Percentiles rank a stretch among this genome's conserved stretches.
Evolutionary conservation across 306 rosid genomes (phyloP).

Genomic region (Vigna hirtella): DNA sequence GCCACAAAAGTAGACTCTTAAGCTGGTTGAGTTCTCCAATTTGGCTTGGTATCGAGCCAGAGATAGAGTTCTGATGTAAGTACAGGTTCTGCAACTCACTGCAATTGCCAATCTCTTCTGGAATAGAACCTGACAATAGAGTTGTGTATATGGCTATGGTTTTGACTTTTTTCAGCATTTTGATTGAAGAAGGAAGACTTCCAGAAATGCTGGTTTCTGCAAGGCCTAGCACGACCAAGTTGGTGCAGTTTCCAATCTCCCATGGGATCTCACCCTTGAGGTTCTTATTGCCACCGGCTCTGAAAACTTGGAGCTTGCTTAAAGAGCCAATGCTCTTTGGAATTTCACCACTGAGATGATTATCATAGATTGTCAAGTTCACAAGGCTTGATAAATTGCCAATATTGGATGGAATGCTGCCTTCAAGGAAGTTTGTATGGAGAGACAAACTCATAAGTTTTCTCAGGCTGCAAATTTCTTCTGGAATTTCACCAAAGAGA

Average conservation of each 20-base stretch:
- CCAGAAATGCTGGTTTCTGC: slow-evolving; percentile 95
- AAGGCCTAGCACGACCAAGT: slow-evolving; percentile 77
- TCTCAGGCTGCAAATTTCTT: slow-evolving; percentile 70
- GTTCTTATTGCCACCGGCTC: slow-evolving; percentile 87
- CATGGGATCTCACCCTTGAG: slow-evolving; percentile 81
- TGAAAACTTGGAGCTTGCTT: slow-evolving; percentile 64
- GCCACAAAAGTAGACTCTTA: slow-evolving; percentile 73
- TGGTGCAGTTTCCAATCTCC: slow-evolving; percentile 92
- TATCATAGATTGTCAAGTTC: slow-evolving; percentile 73
- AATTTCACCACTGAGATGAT: slow-evolving; percentile 72
- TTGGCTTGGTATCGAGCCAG: slow-evolving; percentile 69
- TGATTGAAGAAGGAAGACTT: slow-evolving; percentile 78
- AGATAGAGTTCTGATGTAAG: slow-evolving; percentile 78
- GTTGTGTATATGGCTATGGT: slow-evolving; percentile 81
- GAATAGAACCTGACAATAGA: slow-evolving; percentile 73
- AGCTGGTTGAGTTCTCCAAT: slow-evolving; percentile 74
- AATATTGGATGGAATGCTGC: slow-evolving; percentile 66
- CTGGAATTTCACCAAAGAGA: slow-evolving; percentile 78
- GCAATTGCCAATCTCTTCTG: slow-evolving; percentile 89
- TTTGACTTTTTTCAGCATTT: slow-evolving; percentile 66
- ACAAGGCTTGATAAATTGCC: slow-evolving; percentile 78
- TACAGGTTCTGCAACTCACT: slow-evolving; percentile 72
- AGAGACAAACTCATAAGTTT: slow-evolving; percentile 64
- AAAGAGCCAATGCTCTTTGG: slow-evolving; percentile 80
- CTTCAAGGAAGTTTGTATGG: slow-evolving; percentile 71